Evolutionary conservation across 768 basidiomycete genomes (phyloP).

Genomic region (Trametes sanguinea): DNA sequence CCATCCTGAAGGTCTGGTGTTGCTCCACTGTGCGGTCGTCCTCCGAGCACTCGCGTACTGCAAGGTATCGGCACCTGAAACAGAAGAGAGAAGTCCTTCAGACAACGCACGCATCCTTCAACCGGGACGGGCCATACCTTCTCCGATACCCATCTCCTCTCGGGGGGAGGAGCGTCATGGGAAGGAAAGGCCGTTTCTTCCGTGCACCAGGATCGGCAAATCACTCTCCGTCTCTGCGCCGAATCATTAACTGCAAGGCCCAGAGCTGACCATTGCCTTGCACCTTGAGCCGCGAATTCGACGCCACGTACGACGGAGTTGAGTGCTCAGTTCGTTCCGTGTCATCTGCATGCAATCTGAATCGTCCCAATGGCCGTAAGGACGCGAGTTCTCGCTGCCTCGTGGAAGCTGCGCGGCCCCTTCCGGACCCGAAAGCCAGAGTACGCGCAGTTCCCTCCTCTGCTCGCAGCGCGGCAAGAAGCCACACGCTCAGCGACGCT

Average conservation of each 20-base stretch:
- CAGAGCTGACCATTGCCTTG: background rate
- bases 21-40: background rate
- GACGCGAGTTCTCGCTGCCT: background rate
- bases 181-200: background rate
- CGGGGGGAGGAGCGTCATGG: constrained; percentile 12
- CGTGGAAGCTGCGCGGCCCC: background rate
- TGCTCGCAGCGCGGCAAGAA: background rate
- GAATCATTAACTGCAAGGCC: background rate
- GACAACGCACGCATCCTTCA: constrained; percentile 1
- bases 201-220: background rate
- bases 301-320: background rate
- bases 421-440: constrained; percentile 7
- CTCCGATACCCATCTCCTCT: background rate
- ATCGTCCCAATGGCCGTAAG: background rate
- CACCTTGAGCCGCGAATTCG: background rate
- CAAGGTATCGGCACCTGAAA: constrained; percentile 3
- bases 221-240: background rate
- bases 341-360: background rate
- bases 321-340: background rate
- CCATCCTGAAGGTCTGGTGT: background rate
- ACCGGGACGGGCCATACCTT: background rate
- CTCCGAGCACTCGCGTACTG: background rate
- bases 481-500: too few species aligned
- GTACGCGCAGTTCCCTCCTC: background rate
- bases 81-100: constrained; percentile 10